Conservation (phyloP, 768 basidiomycete species). For the Collybia mongolica region DNA sequence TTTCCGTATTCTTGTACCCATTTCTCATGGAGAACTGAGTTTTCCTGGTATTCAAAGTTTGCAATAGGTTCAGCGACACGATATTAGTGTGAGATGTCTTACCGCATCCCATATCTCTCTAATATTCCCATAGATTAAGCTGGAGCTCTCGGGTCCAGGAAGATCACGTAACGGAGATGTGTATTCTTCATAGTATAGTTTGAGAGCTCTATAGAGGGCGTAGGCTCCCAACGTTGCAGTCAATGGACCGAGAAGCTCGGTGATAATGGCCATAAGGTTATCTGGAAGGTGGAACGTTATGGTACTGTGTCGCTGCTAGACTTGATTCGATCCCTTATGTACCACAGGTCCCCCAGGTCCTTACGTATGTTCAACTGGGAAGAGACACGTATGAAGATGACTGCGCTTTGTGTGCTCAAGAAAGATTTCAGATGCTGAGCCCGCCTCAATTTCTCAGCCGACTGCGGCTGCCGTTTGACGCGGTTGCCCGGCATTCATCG, state of each 20-base stretch:
- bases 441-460: too few relatives aligned
- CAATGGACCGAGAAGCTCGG: constrained; percentile 13
- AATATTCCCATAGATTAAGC: constrained; percentile 49
- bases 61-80: background rate
- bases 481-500: too few relatives aligned
- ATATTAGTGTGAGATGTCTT: constrained; percentile 2
- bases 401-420: too few relatives aligned
- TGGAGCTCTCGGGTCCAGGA: constrained; percentile 47
- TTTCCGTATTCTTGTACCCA: constrained; percentile 15
- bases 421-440: too few relatives aligned
- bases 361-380: too few relatives aligned
- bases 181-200: constrained; percentile 28
- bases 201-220: constrained; percentile 29
- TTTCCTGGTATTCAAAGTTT: constrained; percentile 23
- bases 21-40: constrained; percentile 19
- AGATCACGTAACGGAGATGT: constrained; percentile 45
- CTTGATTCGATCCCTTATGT: too few relatives aligned
- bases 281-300: too few relatives aligned
- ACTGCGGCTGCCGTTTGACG: too few relatives aligned
- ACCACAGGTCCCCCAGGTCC: too few relatives aligned
- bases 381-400: too few relatives aligned
- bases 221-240: constrained; percentile 19
- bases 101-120: constrained; percentile 41
- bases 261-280: background rate
- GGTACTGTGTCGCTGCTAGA: too few relatives aligned